These are phyloP conservation scores for Fusarium albidum DNA, from an alignment of 2,329 filamentous ascomycete species.

Conservation along the genomic window DNA sequence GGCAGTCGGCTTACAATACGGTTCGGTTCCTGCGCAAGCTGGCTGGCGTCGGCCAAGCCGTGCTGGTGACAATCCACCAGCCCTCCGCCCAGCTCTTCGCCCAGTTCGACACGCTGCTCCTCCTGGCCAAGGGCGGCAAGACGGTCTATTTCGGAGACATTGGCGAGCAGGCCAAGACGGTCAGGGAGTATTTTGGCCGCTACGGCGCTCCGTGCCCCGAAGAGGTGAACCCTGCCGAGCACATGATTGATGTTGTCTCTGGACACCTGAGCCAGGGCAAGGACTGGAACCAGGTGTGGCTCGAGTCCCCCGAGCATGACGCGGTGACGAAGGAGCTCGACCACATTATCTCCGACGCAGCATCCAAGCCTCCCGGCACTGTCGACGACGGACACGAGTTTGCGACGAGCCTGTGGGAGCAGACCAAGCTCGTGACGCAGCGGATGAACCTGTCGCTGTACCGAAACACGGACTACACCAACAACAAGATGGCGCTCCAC, in stretches of 20 bases:
- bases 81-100: conserved; percentile 72
- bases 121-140: conserved; percentile 71
- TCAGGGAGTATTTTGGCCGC: conserved; percentile 71
- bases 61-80: conserved; percentile 76
- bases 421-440: conserved; percentile 69
- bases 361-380: conserved; percentile 51
- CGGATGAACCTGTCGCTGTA: conserved; percentile 71
- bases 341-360: conserved; percentile 64
- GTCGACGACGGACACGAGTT: conserved; percentile 71
- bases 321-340: conserved; percentile 69
- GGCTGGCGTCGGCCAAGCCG: conserved; percentile 71
- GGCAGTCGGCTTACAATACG: conserved; percentile 71
- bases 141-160: conserved; percentile 75
- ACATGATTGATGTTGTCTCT: conserved; percentile 72
- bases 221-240: conserved; percentile 76
- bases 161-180: conserved; percentile 60
- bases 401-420: conserved; percentile 70
- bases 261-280: conserved; percentile 55
- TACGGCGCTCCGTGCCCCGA: conserved; percentile 70
- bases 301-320: conserved; percentile 66
- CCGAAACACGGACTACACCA: conserved; percentile 72
- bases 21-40: conserved; percentile 73
- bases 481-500: conserved; percentile 69
- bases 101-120: conserved; percentile 70
- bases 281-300: conserved; percentile 77